These are phyloP conservation scores for Pythium insidiosum DNA, from an alignment of 352 stramenopile species.

Conservation along the genomic window DNA sequence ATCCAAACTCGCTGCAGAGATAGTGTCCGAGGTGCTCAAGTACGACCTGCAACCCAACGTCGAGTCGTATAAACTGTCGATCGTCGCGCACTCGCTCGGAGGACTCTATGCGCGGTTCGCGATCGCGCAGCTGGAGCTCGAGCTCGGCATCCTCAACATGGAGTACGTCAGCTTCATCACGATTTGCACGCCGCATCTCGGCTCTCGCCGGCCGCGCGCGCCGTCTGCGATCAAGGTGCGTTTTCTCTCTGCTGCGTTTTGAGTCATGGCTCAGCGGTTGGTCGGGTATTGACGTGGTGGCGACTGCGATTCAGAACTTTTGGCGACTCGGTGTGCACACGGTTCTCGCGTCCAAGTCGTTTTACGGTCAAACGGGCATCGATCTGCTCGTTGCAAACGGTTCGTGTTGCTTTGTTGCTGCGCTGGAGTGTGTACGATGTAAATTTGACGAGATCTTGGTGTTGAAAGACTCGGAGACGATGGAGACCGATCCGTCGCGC, in stretches of 20 bases:
- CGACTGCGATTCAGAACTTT: conserved; percentile 69
- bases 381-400: conserved; percentile 46
- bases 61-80: conserved; percentile 53
- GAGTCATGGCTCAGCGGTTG: too few relatives aligned
- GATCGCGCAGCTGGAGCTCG: conserved; percentile 42
- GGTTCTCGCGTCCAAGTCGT: conserved; percentile 41
- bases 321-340: conserved; percentile 64
- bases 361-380: conserved; percentile 70
- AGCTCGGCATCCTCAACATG: conserved; percentile 49
- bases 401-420: not conserved
- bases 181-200: conserved; percentile 73
- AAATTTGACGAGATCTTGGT: too few relatives aligned
- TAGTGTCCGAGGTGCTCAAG: conserved; percentile 46
- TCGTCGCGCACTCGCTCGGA: conserved; percentile 68
- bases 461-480: too few relatives aligned
- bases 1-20: conserved; percentile 50
- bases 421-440: too few relatives aligned
- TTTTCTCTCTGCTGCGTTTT: too few relatives aligned
- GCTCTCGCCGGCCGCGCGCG: conserved; percentile 53
- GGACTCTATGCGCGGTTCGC: conserved; percentile 70
- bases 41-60: conserved; percentile 46
- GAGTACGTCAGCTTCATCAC: conserved; percentile 72
- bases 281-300: too few relatives aligned
- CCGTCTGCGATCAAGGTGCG: conserved; percentile 55
- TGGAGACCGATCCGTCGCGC: conserved; percentile 5